Evolutionary conservation across 2,329 filamentous ascomycete species (phyloP), one percentile per base, ranked within the genome.

Genomic region (Cercospora berteroae): DNA sequence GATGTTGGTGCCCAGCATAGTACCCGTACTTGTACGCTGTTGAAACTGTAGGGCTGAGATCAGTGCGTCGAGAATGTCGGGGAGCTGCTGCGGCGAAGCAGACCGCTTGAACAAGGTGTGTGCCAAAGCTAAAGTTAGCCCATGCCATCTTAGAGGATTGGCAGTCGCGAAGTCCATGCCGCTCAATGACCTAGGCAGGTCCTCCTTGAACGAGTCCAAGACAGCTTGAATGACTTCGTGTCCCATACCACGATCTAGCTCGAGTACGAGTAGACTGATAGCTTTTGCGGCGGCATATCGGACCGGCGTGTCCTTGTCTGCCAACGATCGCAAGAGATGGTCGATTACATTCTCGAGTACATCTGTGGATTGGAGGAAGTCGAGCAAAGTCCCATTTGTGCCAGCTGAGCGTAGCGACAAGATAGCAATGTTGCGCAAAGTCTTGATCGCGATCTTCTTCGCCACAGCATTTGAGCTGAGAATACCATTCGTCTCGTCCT

Each of bases 271-370:
- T 63, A 96, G 86, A 78, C 93, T 96, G 55, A 98, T 86, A 4
- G 93, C 91, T 80, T 99, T 99, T 78, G 93, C 97, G 20, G 94
- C 92, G 33, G 94, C 91, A 73, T 97, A 87, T 42, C 95, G 86
- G 12, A 99, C 94, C 0, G 93, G 93, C 0, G 94, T 97, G 74
- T 98, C 94, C 68, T 92, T 91, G 77, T 99, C 95, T 1, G 88
- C 88, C 1, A 98, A 82, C 12, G 86, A 85, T 67, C 92, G 89
- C 2, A 99, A 84, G 3, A 97, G 84, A 74, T 91, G 89, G 63
- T 93, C 91, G 72, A 99, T 93, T 4, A 91, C 87, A 31, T 89
- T 89, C 80, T 98, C 94, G 16, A 96, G 65, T 79, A 76, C 73
- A 18, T 74, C 72, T 1, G 77, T 79, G 2, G 77, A 69, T 62